Conservation (phyloP, 23 red algal genomes). For the Gracilaria caudata region DNA sequence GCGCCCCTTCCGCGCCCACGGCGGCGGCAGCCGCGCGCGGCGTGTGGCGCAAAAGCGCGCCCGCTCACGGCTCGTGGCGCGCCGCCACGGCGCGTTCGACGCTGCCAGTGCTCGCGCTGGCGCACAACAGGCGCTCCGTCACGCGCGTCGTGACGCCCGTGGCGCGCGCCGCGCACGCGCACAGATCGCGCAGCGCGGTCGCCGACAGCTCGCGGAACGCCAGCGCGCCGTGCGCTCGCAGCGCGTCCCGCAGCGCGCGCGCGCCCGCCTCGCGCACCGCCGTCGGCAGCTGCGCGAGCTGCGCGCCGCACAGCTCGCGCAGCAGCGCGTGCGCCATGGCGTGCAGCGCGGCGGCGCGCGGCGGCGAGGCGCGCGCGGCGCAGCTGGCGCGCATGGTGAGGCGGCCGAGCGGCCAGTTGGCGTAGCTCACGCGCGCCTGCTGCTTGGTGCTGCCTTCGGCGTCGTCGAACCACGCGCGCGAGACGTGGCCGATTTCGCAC, state of each 20-base stretch:
- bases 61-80: background rate
- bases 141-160: background rate
- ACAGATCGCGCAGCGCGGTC: background rate
- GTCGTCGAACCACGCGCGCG: conserved; percentile 12
- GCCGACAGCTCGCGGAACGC: background rate
- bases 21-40: background rate
- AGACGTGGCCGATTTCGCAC: background rate
- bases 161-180: background rate
- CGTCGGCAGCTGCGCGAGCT: no score
- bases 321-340: conserved; percentile 18
- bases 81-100: no score
- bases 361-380: background rate
- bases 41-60: no score
- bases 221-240: background rate
- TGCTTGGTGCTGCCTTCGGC: background rate
- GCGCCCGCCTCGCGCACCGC: background rate
- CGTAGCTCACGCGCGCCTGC: conserved; percentile 14
- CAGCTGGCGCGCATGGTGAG: background rate
- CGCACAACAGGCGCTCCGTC: background rate
- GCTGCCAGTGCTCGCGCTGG: no score
- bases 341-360: background rate
- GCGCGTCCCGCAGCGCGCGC: background rate
- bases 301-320: background rate
- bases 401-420: conserved; percentile 2
- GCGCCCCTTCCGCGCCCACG: background rate